A percentile compares a stretch with the other conserved stretches of the same genome.
phyloP scores from a whole-genome alignment of 768 basidiomycete species.

The Auriscalpium vulgare region DNA sequence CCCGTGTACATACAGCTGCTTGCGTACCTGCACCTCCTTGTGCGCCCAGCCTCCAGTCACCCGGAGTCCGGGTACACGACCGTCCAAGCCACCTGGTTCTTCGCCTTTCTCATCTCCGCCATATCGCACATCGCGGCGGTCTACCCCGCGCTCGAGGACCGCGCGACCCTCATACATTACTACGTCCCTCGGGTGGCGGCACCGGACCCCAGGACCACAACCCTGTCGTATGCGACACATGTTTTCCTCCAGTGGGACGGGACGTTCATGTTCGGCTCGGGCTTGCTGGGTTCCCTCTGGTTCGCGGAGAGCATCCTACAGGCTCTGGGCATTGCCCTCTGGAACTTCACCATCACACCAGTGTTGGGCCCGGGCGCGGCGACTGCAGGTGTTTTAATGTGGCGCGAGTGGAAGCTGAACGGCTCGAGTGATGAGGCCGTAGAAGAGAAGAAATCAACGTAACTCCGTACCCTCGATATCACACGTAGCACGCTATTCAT shows the following conservation, averaged over 20 bases:
- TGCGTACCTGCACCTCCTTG: slow-evolving; percentile 6
- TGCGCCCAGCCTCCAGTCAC: slow-evolving; percentile 8
- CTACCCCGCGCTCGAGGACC: neutral
- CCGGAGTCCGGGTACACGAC: slow-evolving; percentile 10
- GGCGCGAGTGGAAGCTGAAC: slow-evolving; percentile 10
- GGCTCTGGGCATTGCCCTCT: neutral
- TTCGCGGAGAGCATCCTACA: slow-evolving; percentile 3
- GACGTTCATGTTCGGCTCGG: slow-evolving; percentile 4
- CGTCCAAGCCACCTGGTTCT: slow-evolving; percentile 8
- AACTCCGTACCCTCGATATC: neutral
- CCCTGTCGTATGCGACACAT: neutral
- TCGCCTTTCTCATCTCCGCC: slow-evolving; percentile 7
- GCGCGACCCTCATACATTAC: slow-evolving; percentile 2
- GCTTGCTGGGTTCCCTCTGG: slow-evolving; percentile 8
- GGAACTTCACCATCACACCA: slow-evolving; percentile 5
- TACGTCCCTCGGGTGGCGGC: slow-evolving; percentile 4
- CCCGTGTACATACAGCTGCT: slow-evolving; percentile 7
- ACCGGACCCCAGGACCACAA: neutral
- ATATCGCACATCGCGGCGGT: slow-evolving; percentile 7
- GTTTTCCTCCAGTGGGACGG: slow-evolving; percentile 11
- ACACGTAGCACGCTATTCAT: neutral
- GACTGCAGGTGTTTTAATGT: slow-evolving; percentile 9
- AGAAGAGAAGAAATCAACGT: neutral
- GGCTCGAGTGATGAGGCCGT: neutral
- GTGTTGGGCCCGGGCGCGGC: slow-evolving; percentile 11